Base-by-base conservation (phyloP, 2,329 filamentous ascomycete genomes). In the Penicillium sp. region DNA sequence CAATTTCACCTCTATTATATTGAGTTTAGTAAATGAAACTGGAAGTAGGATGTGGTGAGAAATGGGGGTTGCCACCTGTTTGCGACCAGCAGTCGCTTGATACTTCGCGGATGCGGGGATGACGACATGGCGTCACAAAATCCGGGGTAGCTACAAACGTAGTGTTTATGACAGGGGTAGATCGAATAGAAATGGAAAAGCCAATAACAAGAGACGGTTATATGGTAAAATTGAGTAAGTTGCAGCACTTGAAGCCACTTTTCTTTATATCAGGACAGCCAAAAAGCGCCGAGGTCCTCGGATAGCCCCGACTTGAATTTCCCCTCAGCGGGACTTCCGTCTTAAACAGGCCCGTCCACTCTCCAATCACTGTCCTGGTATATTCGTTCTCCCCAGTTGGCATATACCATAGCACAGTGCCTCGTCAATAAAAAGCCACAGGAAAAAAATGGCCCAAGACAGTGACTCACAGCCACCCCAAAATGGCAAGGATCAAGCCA, bases 1-100 rank as follows among this genome's bases (percentile, higher is more conserved):
- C 84, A 48, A 88, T 87, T 68, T 88, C 86, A 51, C 85, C 86
- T 73, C 84, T 85, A 21, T 37, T 24, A 14, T 6, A 24, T 24
- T n/a, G 37, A 5, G 6, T 46, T 28, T 11, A 14, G 18, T 54
- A 13, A 10, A 26, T 39, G 14, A n/a, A 28, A 34, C 16, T 48
- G 2, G 33, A 4, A 13, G 11, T 2, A 40, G 16, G 13, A n/a
- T 13, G 13, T 6, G 18, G 6, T 18, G 23, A 10, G 5, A 10
- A 7, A 11, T n/a, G n/a, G 24, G 18, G 47, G 31, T 34, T 37
- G 48, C 18, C 65, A 81, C 81, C 80, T 79, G 60, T 84, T 84
- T 16, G 80, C 79, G 46, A 85, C 67, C 5, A 85, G 73, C 5
- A 85, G 74, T 21, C 79, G 77, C 51, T 75, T 77, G 48, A 84